Conservation (phyloP, 2,329 filamentous ascomycete genomes). For the Verticillium longisporum region DNA sequence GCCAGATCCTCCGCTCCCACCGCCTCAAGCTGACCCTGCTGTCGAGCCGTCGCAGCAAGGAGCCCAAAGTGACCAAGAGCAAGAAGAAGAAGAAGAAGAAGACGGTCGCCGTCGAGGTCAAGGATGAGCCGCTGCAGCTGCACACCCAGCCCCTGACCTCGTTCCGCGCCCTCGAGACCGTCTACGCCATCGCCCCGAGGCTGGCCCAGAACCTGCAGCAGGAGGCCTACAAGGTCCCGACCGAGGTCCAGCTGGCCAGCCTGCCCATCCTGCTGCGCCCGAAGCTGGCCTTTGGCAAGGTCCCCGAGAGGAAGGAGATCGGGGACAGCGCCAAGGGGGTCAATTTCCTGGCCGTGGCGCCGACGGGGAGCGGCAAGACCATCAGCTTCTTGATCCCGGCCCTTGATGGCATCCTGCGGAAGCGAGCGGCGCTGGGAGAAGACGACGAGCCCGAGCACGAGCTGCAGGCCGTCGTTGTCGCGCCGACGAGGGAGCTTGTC, state of each 20-base stretch:
- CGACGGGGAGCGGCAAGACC: slow-evolving; percentile 95
- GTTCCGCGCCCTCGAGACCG: slow-evolving; percentile 65
- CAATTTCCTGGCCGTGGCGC: slow-evolving; percentile 82
- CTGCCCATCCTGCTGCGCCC: slow-evolving; percentile 69
- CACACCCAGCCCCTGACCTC: slow-evolving; percentile 74
- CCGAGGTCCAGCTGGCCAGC: slow-evolving; percentile 86
- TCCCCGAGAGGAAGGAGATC: slow-evolving; percentile 25
- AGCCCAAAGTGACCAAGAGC: slow-evolving; percentile 42
- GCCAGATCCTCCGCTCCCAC: slow-evolving; percentile 68
- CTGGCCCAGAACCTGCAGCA: slow-evolving; percentile 71
- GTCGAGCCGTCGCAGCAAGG: slow-evolving; percentile 37
- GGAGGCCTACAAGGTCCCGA: slow-evolving; percentile 84
- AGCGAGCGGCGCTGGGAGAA: slow-evolving; percentile 35
- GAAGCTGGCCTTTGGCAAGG: slow-evolving; percentile 37
- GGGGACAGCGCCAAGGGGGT: slow-evolving; percentile 31
- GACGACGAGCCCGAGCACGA: slow-evolving; percentile 28
- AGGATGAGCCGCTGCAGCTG: slow-evolving; percentile 53
- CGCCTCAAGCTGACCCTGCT: slow-evolving; percentile 79
- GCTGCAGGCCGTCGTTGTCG: slow-evolving; percentile 64
- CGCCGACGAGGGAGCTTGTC: slow-evolving; percentile 72
- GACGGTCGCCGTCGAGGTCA: slow-evolving; percentile 33
- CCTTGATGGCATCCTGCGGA: slow-evolving; percentile 65
- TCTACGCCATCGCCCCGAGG: slow-evolving; percentile 66
- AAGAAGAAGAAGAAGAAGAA: slow-evolving; percentile 44
- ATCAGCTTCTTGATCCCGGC: slow-evolving; percentile 85